These are phyloP conservation scores for Trichophyton mentagrophytes DNA, from an alignment of 2,329 filamentous ascomycete species.

Conservation along the genomic window DNA sequence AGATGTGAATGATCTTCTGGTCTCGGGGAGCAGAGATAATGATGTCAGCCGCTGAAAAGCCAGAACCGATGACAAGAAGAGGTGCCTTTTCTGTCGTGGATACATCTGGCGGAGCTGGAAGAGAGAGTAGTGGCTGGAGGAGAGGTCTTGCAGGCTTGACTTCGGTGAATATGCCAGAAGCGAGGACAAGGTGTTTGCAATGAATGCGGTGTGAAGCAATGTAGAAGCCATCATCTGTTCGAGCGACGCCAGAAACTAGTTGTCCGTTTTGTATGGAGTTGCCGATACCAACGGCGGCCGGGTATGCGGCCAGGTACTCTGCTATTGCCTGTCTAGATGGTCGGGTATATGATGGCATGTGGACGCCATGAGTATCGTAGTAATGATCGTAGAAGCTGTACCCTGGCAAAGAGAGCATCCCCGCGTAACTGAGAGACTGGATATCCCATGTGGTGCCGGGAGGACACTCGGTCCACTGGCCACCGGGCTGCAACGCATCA, in stretches of 20 bases:
- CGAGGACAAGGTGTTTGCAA: conserved; percentile 46
- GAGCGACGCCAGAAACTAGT: conserved; percentile 32
- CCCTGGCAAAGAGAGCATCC: conserved; percentile 48
- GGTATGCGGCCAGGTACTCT: conserved; percentile 44
- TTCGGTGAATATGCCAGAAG: conserved; percentile 47
- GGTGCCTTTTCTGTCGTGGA: conserved; percentile 22
- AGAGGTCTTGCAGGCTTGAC: conserved; percentile 40
- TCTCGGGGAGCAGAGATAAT: conserved; percentile 42
- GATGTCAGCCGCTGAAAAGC: conserved; percentile 49
- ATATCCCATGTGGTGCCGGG: conserved; percentile 43
- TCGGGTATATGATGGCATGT: conserved; percentile 40
- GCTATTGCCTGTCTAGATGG: conserved; percentile 44
- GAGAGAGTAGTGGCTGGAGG: conserved; percentile 34
- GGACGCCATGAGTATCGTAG: conserved; percentile 27
- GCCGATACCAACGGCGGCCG: conserved; percentile 40
- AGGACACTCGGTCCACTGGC: conserved; percentile 47
- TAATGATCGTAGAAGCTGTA: conserved; percentile 46
- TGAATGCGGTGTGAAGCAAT: conserved; percentile 40
- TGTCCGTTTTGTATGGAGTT: conserved; percentile 35
- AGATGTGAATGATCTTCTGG: conserved; percentile 47
- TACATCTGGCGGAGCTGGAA: conserved; percentile 15
- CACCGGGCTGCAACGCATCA: conserved; percentile 39
- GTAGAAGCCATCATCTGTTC: conserved; percentile 36
- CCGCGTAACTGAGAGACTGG: conserved; percentile 48
- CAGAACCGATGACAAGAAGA: conserved; percentile 47